A percentile compares a stretch with the other conserved stretches of the same genome.
phyloP scores from a whole-genome alignment of 108 stramenopile species.

The Pelagomonas calceolata region DNA sequence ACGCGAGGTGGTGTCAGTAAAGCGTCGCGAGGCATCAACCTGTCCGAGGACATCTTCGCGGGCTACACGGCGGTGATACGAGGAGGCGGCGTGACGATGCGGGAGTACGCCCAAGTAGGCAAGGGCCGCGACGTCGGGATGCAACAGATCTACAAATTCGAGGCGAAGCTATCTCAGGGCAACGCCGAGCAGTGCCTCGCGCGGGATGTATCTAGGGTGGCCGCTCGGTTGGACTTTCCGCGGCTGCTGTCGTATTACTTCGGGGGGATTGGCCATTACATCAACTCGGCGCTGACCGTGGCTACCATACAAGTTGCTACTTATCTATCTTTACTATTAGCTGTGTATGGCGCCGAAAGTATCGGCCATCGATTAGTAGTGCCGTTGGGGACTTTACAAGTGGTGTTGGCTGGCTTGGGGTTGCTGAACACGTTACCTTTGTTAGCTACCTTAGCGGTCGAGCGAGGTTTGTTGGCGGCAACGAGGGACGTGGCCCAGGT shows the following conservation, averaged over 20 bases:
- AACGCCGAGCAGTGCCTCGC: constrained; percentile 94
- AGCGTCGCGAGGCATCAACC: constrained; percentile 92
- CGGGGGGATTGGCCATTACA: constrained; percentile 95
- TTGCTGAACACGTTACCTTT: constrained; percentile 91
- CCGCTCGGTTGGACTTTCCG: constrained; percentile 86
- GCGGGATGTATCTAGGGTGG: constrained; percentile 86
- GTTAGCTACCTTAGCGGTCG: constrained; percentile 87
- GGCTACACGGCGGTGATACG: constrained; percentile 90
- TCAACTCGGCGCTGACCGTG: constrained; percentile 83
- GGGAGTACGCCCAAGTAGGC: constrained; percentile 91
- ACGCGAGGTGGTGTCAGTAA: constrained; percentile 90
- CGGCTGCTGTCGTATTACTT: constrained; percentile 93
- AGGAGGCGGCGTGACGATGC: constrained; percentile 82
- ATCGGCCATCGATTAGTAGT: constrained; percentile 84
- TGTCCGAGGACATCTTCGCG: constrained; percentile 96
- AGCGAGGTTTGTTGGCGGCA: constrained; percentile 79
- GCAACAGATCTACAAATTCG: constrained; percentile 99
- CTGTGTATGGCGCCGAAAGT: constrained; percentile 74
- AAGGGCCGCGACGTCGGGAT: constrained; percentile 98
- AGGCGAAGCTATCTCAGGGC: constrained; percentile 96
- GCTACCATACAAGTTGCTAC: constrained; percentile 83
- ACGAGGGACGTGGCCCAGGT: constrained; percentile 72
- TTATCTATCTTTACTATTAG: constrained; percentile 77
- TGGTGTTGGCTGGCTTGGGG: constrained; percentile 80
- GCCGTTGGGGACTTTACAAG: constrained; percentile 87